Base-by-base conservation (phyloP, 148 eudicot species). In the Bassia scoparia region DNA sequence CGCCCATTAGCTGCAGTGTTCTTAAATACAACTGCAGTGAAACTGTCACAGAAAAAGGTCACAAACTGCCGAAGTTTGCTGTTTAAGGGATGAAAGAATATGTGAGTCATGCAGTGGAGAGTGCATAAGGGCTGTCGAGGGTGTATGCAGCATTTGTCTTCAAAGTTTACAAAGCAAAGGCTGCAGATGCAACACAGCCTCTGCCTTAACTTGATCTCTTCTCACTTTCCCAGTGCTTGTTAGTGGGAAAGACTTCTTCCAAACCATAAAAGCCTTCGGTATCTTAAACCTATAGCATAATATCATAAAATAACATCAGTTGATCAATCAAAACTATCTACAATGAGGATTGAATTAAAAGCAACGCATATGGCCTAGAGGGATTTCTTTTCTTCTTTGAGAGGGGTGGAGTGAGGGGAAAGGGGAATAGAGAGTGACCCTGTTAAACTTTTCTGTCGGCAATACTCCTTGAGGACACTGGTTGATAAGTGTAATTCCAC, bases 211-310 rank as follows among this genome's bases (percentile, higher is more conserved):
- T 79, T 86, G 85, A 29, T 87, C 91, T 78, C 97, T 87, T 84
- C 72, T 91, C 29, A 88, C 41, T 67, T 94, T 94, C 26, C 97
- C 96, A 6, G 91, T 91, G 62, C 87, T 91, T 30, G 98, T 94
- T 34, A 83, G 35, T 4, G 91, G 93, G 67, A 91, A 87, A 70
- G 87, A 79, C 78, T 80, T 86, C 71, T 33, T 82, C 98, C 92
- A 91, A 68, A 78, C 23, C 9, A 91, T 44, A 73, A 84, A 85
- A 35, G 35, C 41, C 78, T 79, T 94, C 0, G 97, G 98, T 46
- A 89, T 83, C 73, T 94, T 91, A 77, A 89, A 94, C 78, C 98
- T 94, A 88, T 79, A 74, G 41, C 63, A 30, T 29, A 76, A 54
- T 35, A 14, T 46, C 63, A 63, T 24, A 26, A 11, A 10, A 23